These are phyloP conservation scores for Fusarium chuoi DNA, from an alignment of 2,329 filamentous ascomycete species.

Conservation along the genomic window DNA sequence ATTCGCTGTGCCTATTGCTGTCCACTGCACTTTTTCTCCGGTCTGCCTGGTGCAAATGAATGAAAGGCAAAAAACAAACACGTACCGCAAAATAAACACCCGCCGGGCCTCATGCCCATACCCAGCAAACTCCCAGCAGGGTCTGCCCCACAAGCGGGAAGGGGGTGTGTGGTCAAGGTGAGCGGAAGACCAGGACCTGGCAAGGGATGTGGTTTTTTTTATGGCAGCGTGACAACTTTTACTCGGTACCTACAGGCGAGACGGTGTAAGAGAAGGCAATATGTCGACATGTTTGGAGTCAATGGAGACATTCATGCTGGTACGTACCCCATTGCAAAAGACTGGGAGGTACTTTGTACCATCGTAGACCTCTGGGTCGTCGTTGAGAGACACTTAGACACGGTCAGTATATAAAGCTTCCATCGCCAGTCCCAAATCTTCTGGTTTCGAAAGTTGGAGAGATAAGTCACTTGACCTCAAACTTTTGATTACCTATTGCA, in stretches of 20 bases:
- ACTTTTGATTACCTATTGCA: constrained; percentile 12
- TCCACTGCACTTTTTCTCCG: background rate
- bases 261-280: constrained; percentile 38
- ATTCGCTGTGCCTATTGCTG: background rate
- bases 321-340: constrained; percentile 32
- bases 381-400: constrained; percentile 39
- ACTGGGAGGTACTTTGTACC: constrained; percentile 35
- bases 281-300: constrained; percentile 30
- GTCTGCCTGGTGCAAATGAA: constrained; percentile 21
- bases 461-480: constrained; percentile 39
- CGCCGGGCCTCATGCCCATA: constrained; percentile 20
- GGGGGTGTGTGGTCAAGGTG: constrained; percentile 38
- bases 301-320: constrained; percentile 13
- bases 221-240: constrained; percentile 38
- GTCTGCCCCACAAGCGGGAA: constrained; percentile 32
- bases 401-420: constrained; percentile 45
- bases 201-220: constrained; percentile 33
- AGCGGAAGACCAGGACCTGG: constrained; percentile 31
- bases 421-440: constrained; percentile 39
- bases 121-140: constrained; percentile 26
- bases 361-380: constrained; percentile 31
- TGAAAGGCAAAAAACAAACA: background rate
- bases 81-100: constrained; percentile 22
- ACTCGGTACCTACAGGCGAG: constrained; percentile 27
- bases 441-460: constrained; percentile 31